Conservation (phyloP, 345 rosid species). For the Draba incana region DNA sequence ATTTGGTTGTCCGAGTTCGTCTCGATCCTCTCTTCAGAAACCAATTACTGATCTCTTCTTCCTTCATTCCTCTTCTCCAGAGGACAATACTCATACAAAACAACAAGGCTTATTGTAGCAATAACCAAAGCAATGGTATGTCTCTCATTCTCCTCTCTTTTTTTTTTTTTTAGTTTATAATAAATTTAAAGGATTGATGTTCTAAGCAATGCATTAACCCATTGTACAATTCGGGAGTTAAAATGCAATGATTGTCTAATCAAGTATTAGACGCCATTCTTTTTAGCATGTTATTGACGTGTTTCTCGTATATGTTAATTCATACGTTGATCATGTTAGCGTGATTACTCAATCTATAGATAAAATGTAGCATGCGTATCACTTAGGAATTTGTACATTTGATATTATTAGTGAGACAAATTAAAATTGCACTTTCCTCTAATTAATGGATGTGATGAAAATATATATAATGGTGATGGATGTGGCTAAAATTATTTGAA, state of each 20-base stretch:
- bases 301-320: not conserved
- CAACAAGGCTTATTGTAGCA: not conserved
- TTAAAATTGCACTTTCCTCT: not conserved
- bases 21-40: constrained; percentile 41
- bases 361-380: not conserved
- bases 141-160: not conserved
- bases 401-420: too few species aligned
- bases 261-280: not conserved
- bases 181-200: not conserved
- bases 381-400: not conserved
- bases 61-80: constrained; percentile 30
- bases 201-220: not conserved
- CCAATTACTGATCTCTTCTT: constrained; percentile 16
- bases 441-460: not conserved
- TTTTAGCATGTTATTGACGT: not conserved
- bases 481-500: constrained; percentile 8
- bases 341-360: not conserved
- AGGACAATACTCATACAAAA: constrained; percentile 21
- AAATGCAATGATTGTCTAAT: not conserved
- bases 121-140: constrained; percentile 38
- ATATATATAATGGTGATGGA: not conserved
- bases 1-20: constrained; percentile 32
- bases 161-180: not conserved
- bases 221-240: too few species aligned
- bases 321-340: not conserved